Evolutionary conservation across 2,329 filamentous ascomycete species (phyloP), one percentile per base, ranked within the genome.

Genomic region (Plectosphaerella plurivora): DNA sequence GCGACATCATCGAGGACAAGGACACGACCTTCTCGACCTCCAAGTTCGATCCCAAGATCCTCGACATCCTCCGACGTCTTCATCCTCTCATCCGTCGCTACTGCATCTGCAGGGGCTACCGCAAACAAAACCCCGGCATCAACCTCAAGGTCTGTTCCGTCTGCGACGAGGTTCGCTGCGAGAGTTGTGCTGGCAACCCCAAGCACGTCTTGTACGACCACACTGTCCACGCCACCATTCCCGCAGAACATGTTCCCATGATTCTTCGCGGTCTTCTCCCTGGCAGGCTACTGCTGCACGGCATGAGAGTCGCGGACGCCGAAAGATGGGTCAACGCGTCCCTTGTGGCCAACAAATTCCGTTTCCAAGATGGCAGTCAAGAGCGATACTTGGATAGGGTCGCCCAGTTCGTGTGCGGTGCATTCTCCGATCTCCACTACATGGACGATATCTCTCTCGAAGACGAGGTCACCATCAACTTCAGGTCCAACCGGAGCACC

Each of bases 151-250:
- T 35, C 7, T 76, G 73, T 52, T n/a, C 39, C 0, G 55, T 59
- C 5, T 76, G 73, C 52, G 57, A 53, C 7, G 62, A 62, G 7
- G 65, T 65, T n/a, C 67, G 70, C 14, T 76, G 73, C 58, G 54
- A 55, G 11, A 60, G 54, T 25, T 76, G 73, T 52, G 58, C 60
- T 9, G 70, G 71, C 2, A 75, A 74, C 33, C 73, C 73, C 0
- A 35, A 44, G 0, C 73, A 76, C 53, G 22, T 59, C 2, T 67
- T 66, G 47, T 18, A 14, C 5, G 25, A 50, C 3, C 56, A 57
- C 7, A 18, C 51, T 20, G 35, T 50, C 5, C n/a, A 55, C 20
- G 20, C 53, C 16, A 11, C 18, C 10, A 16, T 37, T 4, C 20
- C 45, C 5, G 28, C 24, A 9, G 41, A 52, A 37, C 45, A 44